Evolutionary conservation across 371 early-diverging fungal species (phyloP).

Genomic region (Syncephalis plumigaleata): DNA sequence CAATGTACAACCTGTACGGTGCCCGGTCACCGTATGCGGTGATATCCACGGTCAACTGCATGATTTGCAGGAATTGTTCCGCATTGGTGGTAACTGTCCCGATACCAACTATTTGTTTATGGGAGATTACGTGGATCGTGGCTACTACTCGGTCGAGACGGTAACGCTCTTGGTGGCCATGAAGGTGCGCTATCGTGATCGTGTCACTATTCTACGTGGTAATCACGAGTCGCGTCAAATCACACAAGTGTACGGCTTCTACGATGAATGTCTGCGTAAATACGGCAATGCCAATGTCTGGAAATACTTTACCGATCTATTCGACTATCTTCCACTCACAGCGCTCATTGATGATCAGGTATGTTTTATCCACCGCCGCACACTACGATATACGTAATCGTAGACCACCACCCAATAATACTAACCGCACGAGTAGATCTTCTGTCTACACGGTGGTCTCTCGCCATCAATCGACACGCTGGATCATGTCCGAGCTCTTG

Average conservation of each 20-base stretch:
- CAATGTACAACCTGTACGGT: conserved; percentile 88
- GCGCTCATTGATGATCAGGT: conserved; percentile 36
- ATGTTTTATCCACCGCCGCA: background rate
- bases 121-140: conserved; percentile 99
- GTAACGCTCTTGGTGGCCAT: conserved; percentile 89
- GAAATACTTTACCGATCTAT: conserved; percentile 97
- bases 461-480: conserved; percentile 95
- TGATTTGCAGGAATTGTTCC: conserved; percentile 96
- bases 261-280: conserved; percentile 98
- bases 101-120: conserved; percentile 99
- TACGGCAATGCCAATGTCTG: conserved; percentile 98
- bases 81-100: conserved; percentile 94
- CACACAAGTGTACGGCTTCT: conserved; percentile 99
- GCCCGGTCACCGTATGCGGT: conserved; percentile 98
- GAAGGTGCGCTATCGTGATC: conserved; percentile 88
- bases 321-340: conserved; percentile 96
- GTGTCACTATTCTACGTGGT: conserved; percentile 96
- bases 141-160: conserved; percentile 98
- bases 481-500: conserved; percentile 93
- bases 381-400: conserved; percentile 1
- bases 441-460: conserved; percentile 99
- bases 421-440: conserved; percentile 30
- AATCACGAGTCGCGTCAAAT: conserved; percentile 99
- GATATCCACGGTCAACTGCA: conserved; percentile 99
- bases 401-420: background rate